Percentiles rank a stretch among this genome's conserved stretches.
Evolutionary conservation across 306 rosid genomes (phyloP).

Genomic region (Calophaca sinica): DNA sequence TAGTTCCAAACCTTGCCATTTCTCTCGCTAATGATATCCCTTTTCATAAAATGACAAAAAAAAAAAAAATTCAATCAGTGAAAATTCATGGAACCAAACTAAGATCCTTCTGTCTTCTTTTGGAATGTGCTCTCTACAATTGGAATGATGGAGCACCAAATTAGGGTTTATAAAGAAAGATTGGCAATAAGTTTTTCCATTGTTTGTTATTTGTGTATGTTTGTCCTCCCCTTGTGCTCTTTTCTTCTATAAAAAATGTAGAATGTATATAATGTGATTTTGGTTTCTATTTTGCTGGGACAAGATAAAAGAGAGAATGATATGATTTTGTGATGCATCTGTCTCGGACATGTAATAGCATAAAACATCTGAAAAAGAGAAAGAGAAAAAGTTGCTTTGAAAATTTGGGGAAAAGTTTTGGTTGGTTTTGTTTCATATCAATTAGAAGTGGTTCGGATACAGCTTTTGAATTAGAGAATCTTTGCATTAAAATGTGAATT

Average conservation of each 20-base stretch:
- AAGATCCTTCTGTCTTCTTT: conserved; percentile 11
- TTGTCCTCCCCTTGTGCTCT: background rate
- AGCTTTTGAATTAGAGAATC: conserved; percentile 1
- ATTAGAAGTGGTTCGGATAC: background rate
- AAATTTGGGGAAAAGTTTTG: background rate
- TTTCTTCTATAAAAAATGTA: conserved; percentile 13
- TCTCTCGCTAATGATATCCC: background rate
- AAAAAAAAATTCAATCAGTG: background rate
- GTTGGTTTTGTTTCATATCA: conserved; percentile 16
- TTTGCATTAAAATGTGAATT: conserved; percentile 16
- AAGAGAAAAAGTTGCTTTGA: background rate
- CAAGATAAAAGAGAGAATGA: background rate
- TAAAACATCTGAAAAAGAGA: conserved; percentile 11
- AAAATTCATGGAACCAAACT: background rate
- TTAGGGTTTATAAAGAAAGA: conserved; percentile 10
- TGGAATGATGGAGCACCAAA: background rate
- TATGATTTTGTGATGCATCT: conserved; percentile 25
- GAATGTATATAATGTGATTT: conserved; percentile 1
- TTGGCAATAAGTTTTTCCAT: background rate
- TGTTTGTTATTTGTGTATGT: conserved; percentile 9
- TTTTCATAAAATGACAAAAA: background rate
- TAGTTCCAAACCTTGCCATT: conserved; percentile 7
- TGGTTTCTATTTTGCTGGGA: conserved; percentile 15
- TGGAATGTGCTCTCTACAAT: background rate
- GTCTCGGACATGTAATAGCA: background rate